Base-by-base conservation (phyloP, 129 eudicot genomes). In the Solidago caesia region DNA sequence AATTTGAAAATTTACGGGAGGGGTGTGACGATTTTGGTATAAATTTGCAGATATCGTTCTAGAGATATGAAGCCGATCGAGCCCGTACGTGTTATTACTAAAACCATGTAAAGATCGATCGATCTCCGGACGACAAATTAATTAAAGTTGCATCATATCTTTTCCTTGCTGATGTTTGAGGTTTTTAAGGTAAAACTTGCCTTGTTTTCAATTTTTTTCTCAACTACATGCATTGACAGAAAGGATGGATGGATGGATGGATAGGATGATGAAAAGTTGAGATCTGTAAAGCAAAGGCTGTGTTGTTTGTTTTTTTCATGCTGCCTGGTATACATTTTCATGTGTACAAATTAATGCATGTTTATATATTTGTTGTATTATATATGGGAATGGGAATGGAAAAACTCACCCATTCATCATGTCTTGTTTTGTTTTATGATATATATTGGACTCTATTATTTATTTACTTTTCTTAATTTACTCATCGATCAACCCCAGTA, bases 121-220 rank as follows among this genome's bases (percentile, higher is more conserved):
- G n/a, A n/a, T 72, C 58, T 16, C 7, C 25, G 44, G 52, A 70
- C 25, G 41, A 55, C 25, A 44, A 79, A 27, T 21, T 0, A 69
- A 61, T 48, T 26, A 60, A 51, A 51, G 62, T 69, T 69, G 15
- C 58, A 57, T n/a, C n/a, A n/a, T n/a, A n/a, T 79, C 75, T 44
- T 56, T 66, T 79, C 68, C 77, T 79, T 79, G 79, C 62, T 67
- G 70, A 73, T 79, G 79, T 73, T 65, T 79, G 83, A 79, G 83
- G 68, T 47, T 79, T 72, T 79, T 67, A 79, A 79, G 83, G 83
- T 79, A 25, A 73, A 33, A 63, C 57, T 65, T 65, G 83, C 83
- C 82, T 73, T 79, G 70, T 67, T 44, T 33, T 51, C n/a, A n/a
- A n/a, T 46, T 46, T 78, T 79, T 79, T 45, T 64, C 64, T 79